A percentile compares a stretch with the other conserved stretches of the same genome.
Conservation (phyloP, 2,329 filamentous ascomycete genomes). For the Diaporthe capsici region DNA sequence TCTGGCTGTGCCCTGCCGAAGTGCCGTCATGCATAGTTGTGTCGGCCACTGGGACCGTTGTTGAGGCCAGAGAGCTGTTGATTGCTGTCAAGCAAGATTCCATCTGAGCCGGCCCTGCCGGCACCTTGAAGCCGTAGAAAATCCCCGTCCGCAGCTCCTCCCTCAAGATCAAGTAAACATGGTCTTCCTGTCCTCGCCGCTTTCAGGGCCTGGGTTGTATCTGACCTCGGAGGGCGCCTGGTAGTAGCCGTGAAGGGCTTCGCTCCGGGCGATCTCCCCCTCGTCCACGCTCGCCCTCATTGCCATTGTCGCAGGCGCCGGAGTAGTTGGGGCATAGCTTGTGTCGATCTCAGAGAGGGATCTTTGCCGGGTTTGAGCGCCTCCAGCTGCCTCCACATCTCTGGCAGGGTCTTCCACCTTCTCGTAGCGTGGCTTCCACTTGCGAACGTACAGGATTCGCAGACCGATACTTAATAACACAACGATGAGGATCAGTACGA, state of each 20-base stretch:
- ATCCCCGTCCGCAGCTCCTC: neutral
- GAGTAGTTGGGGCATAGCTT: neutral
- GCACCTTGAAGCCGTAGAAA: neutral
- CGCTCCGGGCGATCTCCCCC: conserved; percentile 16
- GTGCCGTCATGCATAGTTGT: neutral
- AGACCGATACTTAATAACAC: neutral
- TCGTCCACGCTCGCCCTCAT: conserved; percentile 28
- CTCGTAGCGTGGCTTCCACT: conserved; percentile 23
- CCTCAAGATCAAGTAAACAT: conserved; percentile 16
- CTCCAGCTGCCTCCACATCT: conserved; percentile 1
- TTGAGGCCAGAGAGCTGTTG: neutral
- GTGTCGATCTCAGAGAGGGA: conserved; percentile 11
- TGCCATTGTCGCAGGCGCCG: conserved; percentile 3
- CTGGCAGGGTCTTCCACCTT: conserved; percentile 17
- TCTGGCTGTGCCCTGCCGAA: too few species aligned
- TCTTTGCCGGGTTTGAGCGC: neutral
- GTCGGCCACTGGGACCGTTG: neutral
- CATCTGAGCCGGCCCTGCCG: neutral
- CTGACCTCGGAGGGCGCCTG: conserved; percentile 1
- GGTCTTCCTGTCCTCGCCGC: conserved; percentile 20
- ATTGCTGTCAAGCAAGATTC: neutral
- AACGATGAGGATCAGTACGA: conserved; percentile 17
- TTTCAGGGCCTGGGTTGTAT: conserved; percentile 4
- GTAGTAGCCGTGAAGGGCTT: conserved; percentile 25
- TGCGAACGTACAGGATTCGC: conserved; percentile 15